These are phyloP conservation scores for Aaosphaeria arxii DNA, from an alignment of 2,329 filamentous ascomycete species.

Conservation along the genomic window DNA sequence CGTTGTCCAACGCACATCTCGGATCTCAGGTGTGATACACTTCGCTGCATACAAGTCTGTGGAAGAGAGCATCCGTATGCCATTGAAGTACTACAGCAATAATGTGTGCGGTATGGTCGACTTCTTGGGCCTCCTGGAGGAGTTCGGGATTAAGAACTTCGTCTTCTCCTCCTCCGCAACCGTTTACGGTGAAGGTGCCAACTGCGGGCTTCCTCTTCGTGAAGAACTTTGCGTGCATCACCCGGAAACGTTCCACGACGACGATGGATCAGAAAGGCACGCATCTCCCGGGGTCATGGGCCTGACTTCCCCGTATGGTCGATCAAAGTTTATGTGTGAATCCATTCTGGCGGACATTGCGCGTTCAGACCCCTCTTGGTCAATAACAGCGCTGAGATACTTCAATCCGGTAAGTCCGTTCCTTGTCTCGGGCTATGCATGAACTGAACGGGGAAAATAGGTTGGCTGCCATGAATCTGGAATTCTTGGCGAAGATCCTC, in stretches of 20 bases:
- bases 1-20: conserved; percentile 39
- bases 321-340: conserved; percentile 67
- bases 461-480: conserved; percentile 64
- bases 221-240: conserved; percentile 57
- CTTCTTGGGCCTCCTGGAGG: conserved; percentile 55
- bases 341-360: conserved; percentile 63
- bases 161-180: conserved; percentile 68
- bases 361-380: conserved; percentile 59
- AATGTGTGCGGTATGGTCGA: conserved; percentile 64
- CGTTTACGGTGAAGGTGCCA: conserved; percentile 55
- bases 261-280: conserved; percentile 41
- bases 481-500: conserved; percentile 62
- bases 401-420: conserved; percentile 56
- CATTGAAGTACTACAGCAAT: conserved; percentile 65
- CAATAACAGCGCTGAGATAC: conserved; percentile 62
- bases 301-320: conserved; percentile 63
- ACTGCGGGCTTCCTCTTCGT: conserved; percentile 48
- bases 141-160: conserved; percentile 62
- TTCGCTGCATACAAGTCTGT: conserved; percentile 68
- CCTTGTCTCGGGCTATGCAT: neutral
- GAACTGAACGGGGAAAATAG: conserved; percentile 6
- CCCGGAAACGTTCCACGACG: conserved; percentile 44
- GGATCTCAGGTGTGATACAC: conserved; percentile 64
- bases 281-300: conserved; percentile 52
- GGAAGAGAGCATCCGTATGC: conserved; percentile 59